phyloP scores from a whole-genome alignment of 345 rosid genomes.

The Rhodamnia argentea region DNA sequence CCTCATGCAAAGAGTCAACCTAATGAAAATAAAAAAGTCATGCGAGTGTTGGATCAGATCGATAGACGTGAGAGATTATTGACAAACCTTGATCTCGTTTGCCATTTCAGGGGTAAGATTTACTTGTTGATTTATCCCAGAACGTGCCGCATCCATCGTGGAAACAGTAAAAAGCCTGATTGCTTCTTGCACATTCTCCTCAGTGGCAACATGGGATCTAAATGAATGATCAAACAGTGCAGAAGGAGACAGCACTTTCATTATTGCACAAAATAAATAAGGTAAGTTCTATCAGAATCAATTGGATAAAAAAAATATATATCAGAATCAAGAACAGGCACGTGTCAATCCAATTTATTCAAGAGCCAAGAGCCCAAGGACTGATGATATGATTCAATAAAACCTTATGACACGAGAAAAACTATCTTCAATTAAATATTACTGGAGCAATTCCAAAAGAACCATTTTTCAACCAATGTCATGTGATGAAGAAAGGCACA shows the following conservation, averaged over 20 bases:
- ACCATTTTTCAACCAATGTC: not conserved
- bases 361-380: not conserved
- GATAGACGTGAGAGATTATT: not conserved
- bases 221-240: not conserved
- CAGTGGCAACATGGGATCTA: constrained; percentile 83
- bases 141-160: constrained; percentile 95
- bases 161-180: constrained; percentile 80
- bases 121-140: constrained; percentile 87
- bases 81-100: constrained; percentile 74
- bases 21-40: not conserved
- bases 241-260: not conserved
- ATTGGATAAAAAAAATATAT: not conserved
- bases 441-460: not conserved
- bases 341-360: not conserved
- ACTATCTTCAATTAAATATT: not conserved
- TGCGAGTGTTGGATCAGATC: not conserved
- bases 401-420: not conserved
- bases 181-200: constrained; percentile 79
- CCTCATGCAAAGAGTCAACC: not conserved
- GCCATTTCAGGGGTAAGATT: constrained; percentile 73
- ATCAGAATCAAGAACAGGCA: not conserved
- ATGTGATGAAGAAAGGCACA: not conserved
- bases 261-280: not conserved
- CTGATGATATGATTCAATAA: not conserved
- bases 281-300: not conserved